Conservation (phyloP, 2,329 filamentous ascomycete genomes). For the Macroventuria anomochaeta region DNA sequence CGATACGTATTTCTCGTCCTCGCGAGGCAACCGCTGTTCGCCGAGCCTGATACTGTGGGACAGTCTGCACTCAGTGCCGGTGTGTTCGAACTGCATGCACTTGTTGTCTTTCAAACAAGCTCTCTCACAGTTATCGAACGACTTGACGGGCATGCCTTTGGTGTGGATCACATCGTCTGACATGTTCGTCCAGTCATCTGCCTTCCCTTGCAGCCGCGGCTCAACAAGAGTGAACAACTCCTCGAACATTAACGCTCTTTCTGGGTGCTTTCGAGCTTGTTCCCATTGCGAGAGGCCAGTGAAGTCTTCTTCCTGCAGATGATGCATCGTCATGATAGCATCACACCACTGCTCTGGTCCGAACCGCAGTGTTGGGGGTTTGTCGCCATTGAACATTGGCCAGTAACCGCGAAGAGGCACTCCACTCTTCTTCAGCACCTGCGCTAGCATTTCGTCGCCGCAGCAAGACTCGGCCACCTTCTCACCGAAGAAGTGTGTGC, state of each 20-base stretch:
- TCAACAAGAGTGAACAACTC: conserved; percentile 43
- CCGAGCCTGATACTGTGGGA: conserved; percentile 40
- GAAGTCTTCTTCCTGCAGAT: conserved; percentile 40
- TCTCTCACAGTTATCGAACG: conserved; percentile 36
- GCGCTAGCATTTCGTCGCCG: conserved; percentile 48
- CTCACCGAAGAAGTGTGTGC: conserved; percentile 47
- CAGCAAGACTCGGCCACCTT: conserved; percentile 46
- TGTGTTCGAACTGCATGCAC: conserved; percentile 45
- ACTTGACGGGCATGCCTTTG: conserved; percentile 28
- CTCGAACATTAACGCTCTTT: conserved; percentile 42
- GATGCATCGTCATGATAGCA: conserved; percentile 51
- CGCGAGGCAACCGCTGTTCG: conserved; percentile 30
- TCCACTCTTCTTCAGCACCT: conserved; percentile 47
- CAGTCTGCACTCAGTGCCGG: conserved; percentile 37
- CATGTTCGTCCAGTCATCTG: conserved; percentile 45
- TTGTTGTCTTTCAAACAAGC: conserved; percentile 38
- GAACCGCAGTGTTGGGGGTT: conserved; percentile 48
- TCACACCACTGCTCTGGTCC: conserved; percentile 53
- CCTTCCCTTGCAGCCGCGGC: conserved; percentile 29
- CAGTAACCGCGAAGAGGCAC: conserved; percentile 48
- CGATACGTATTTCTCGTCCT: conserved; percentile 33
- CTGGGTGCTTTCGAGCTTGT: conserved; percentile 27
- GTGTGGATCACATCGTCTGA: conserved; percentile 37
- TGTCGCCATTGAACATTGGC: conserved; percentile 56
- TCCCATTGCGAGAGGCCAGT: conserved; percentile 39